These are phyloP conservation scores for Fagopyrum tataricum DNA, from an alignment of 148 eudicot genomes.

Conservation along the genomic window DNA sequence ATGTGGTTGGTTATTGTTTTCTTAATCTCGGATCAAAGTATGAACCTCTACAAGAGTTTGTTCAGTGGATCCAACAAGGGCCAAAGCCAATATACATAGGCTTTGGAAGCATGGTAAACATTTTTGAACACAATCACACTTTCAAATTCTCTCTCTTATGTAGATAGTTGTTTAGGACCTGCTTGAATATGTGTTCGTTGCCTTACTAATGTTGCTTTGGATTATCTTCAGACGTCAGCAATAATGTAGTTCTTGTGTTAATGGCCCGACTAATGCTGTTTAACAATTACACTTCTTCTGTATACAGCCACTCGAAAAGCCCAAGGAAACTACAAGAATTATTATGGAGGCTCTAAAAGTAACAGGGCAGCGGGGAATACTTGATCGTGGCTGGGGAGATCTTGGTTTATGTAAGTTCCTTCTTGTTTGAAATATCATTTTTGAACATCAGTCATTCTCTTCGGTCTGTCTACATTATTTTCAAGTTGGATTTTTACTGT, in stretches of 20 bases:
- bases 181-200: not conserved
- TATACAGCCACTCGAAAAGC: constrained; percentile 73
- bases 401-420: constrained; percentile 72
- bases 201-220: not conserved
- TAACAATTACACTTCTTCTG: not conserved
- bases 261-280: not conserved
- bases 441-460: not conserved
- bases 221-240: not conserved
- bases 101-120: constrained; percentile 96
- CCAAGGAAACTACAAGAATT: constrained; percentile 56
- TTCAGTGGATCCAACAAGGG: constrained; percentile 73
- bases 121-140: not conserved
- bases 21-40: constrained; percentile 68
- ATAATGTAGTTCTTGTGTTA: not conserved
- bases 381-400: constrained; percentile 94
- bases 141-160: not conserved
- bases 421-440: constrained; percentile 1
- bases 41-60: constrained; percentile 62
- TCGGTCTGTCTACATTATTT: not conserved
- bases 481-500: not conserved
- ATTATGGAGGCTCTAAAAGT: constrained; percentile 70
- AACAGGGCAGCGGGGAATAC: constrained; percentile 89
- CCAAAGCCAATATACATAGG: constrained; percentile 77
- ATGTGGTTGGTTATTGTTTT: constrained; percentile 95
- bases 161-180: no score